Evolutionary conservation across 257 asterid species (phyloP).

Genomic region (Cruciata laevipes): DNA sequence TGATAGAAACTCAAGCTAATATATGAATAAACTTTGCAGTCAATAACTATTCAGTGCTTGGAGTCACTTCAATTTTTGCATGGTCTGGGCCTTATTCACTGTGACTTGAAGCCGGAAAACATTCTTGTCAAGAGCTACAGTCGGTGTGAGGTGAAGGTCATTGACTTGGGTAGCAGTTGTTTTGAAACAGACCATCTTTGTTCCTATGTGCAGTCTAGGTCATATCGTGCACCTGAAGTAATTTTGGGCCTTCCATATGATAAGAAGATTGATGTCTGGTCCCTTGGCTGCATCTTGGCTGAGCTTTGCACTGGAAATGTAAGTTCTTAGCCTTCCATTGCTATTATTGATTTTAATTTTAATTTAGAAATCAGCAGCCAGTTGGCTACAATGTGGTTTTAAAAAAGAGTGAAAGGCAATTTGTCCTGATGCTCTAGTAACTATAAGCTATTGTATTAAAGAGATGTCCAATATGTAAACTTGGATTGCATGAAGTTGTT

Average conservation of each 20-base stretch:
- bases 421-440: background rate
- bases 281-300: conserved; percentile 97
- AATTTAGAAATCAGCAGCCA: background rate
- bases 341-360: background rate
- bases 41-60: conserved; percentile 93
- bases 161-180: conserved; percentile 96
- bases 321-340: conserved; percentile 40
- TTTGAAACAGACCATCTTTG: conserved; percentile 96
- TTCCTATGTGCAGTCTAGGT: conserved; percentile 95
- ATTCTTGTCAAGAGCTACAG: conserved; percentile 98
- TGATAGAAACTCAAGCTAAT: conserved; percentile 19
- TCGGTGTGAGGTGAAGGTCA: conserved; percentile 97
- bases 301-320: conserved; percentile 98
- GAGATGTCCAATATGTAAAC: background rate
- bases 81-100: conserved; percentile 93
- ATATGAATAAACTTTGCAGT: conserved; percentile 44
- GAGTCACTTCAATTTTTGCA: conserved; percentile 94
- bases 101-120: conserved; percentile 98
- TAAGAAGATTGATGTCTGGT: conserved; percentile 92
- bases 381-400: background rate
- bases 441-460: background rate
- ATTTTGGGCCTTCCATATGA: conserved; percentile 94
- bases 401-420: background rate
- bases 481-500: background rate
- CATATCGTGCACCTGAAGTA: conserved; percentile 97